These are phyloP conservation scores for Raphidocelis subcapitata DNA, from an alignment of 139 green algal species.

Conservation along the genomic window DNA sequence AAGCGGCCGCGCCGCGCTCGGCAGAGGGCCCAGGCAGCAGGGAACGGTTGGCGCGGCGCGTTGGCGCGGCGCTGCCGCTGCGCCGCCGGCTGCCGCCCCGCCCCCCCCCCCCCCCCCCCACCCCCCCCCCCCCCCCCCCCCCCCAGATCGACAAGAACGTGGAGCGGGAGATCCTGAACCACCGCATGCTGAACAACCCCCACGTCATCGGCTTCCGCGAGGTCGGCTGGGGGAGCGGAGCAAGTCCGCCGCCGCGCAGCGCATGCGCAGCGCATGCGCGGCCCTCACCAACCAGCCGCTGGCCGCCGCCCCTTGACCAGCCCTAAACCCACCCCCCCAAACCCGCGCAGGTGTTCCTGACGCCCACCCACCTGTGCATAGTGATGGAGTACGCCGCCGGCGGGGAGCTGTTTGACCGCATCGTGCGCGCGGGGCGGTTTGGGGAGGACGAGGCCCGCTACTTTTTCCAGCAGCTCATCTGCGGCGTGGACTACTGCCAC, in stretches of 20 bases:
- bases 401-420: slow-evolving; percentile 96
- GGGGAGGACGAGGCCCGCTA: slow-evolving; percentile 95
- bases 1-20: no score
- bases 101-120: no score
- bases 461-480: slow-evolving; percentile 99
- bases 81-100: no score
- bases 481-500: slow-evolving; percentile 94
- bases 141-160: slow-evolving; percentile 98
- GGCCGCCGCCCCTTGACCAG: no score
- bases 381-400: slow-evolving; percentile 87
- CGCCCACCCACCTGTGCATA: slow-evolving; percentile 74
- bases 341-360: slow-evolving; percentile 75
- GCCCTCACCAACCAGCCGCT: no score
- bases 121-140: no score
- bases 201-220: slow-evolving; percentile 97
- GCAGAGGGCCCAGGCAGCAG: no score
- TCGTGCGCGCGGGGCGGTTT: slow-evolving; percentile 91
- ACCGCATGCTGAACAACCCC: slow-evolving; percentile 89
- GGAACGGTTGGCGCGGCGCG: no score
- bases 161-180: slow-evolving; percentile 97
- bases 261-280: no score
- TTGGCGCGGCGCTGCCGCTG: no score
- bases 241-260: no score
- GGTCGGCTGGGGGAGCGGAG: slow-evolving; percentile 32
- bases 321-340: no score